Evolutionary conservation across 2,329 filamentous ascomycete genomes (phyloP).

Genomic region (Kalaharituber pfeilii): DNA sequence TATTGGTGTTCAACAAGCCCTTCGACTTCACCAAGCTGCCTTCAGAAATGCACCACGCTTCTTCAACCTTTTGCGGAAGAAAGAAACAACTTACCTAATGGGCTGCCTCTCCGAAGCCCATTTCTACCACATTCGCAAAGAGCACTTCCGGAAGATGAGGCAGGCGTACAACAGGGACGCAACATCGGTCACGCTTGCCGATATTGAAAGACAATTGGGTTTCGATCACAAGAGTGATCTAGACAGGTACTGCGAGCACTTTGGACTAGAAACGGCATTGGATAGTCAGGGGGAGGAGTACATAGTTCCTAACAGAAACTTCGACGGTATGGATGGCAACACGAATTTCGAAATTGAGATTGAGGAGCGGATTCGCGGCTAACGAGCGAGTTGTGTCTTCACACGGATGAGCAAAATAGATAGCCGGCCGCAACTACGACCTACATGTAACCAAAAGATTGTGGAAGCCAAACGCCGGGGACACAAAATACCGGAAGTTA

Average conservation of each 20-base stretch:
- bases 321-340: background rate
- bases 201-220: conserved; percentile 12
- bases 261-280: conserved; percentile 8
- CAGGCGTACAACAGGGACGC: conserved; percentile 35
- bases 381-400: no score
- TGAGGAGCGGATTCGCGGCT: no score
- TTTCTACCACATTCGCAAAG: conserved; percentile 43
- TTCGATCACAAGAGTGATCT: conserved; percentile 13
- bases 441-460: background rate
- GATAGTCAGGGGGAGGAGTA: background rate
- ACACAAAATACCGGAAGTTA: conserved; percentile 13
- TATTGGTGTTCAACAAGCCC: conserved; percentile 38
- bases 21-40: conserved; percentile 22
- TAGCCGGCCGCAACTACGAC: background rate
- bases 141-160: conserved; percentile 39
- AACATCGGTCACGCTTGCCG: conserved; percentile 14
- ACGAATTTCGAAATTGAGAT: background rate
- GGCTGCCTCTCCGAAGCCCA: conserved; percentile 53
- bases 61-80: conserved; percentile 31
- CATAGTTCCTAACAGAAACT: background rate
- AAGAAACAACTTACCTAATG: conserved; percentile 48
- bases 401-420: no score
- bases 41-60: conserved; percentile 41
- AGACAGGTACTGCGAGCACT: conserved; percentile 7
- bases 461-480: conserved; percentile 10